A percentile compares a stretch with the other conserved stretches of the same genome.
Evolutionary conservation across 345 rosid genomes (phyloP).

Genomic region (Brassica juncea): DNA sequence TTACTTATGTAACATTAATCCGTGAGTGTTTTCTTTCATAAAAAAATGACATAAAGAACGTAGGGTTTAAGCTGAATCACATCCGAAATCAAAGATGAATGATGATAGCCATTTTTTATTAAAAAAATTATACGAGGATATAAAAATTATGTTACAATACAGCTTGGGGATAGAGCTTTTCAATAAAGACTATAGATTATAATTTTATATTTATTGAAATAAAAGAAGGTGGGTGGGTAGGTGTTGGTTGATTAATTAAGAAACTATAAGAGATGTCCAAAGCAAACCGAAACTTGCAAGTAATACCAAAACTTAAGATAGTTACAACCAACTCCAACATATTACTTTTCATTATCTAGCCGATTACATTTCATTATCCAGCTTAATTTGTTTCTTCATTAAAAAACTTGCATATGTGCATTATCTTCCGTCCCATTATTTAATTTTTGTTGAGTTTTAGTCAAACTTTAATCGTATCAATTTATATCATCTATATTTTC

Average conservation of each 20-base stretch:
- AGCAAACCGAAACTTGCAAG: slow-evolving; percentile 23
- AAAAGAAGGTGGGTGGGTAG: slow-evolving; percentile 18
- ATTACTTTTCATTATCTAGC: slow-evolving; percentile 7
- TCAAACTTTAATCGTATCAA: slow-evolving; percentile 8
- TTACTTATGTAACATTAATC: neutral
- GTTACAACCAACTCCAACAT: slow-evolving; percentile 16
- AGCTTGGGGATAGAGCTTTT: slow-evolving; percentile 5
- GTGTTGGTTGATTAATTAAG: slow-evolving; percentile 21
- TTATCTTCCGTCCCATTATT: neutral
- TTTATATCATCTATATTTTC: neutral
- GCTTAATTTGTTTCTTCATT: neutral
- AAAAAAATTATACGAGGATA: slow-evolving; percentile 13
- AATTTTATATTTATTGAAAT: neutral
- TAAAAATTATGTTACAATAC: neutral
- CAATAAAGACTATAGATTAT: neutral
- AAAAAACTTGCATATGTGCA: neutral
- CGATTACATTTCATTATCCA: slow-evolving; percentile 4
- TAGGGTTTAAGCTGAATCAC: neutral
- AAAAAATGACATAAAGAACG: neutral
- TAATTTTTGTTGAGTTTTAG: neutral
- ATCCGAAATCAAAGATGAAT: slow-evolving; percentile 7
- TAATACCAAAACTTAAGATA: slow-evolving; percentile 5
- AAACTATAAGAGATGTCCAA: slow-evolving; percentile 1
- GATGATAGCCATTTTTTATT: slow-evolving; percentile 3
- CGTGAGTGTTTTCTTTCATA: neutral